Evolutionary conservation across 1,139 yeast species (phyloP).

Genomic region (Yamadazyma pseudoaaseri): DNA sequence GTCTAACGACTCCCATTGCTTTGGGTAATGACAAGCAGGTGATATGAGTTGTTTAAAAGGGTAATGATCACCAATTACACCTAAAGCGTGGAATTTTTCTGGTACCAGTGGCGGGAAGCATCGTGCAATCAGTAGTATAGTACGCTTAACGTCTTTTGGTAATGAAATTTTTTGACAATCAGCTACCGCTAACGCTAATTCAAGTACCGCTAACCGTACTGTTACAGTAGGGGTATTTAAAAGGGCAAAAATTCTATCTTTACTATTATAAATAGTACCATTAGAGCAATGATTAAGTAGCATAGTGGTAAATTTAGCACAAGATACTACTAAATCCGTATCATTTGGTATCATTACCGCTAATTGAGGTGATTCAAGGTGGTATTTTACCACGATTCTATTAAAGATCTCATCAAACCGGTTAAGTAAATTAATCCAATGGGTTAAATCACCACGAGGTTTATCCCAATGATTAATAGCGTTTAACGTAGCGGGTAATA

Average conservation of each 20-base stretch:
- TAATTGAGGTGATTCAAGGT: conserved; percentile 48
- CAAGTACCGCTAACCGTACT: conserved; percentile 61
- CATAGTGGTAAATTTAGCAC: conserved; percentile 61
- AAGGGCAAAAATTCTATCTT: conserved; percentile 60
- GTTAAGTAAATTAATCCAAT: conserved; percentile 77
- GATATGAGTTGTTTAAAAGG: conserved; percentile 54
- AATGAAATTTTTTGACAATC: conserved; percentile 48
- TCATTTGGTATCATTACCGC: conserved; percentile 47
- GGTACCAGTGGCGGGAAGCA: conserved; percentile 55
- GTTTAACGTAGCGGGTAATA: conserved; percentile 30
- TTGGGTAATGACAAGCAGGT: conserved; percentile 48
- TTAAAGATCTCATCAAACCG: conserved; percentile 71
- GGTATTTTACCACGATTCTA: conserved; percentile 51
- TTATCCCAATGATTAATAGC: conserved; percentile 53
- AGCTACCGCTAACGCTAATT: conserved; percentile 59
- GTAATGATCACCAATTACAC: conserved; percentile 46
- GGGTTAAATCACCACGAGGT: conserved; percentile 70
- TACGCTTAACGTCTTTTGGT: conserved; percentile 42
- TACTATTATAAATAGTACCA: conserved; percentile 65
- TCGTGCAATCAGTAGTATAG: conserved; percentile 52
- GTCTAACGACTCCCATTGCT: conserved; percentile 55
- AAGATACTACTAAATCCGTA: conserved; percentile 42
- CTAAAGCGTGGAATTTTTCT: conserved; percentile 8
- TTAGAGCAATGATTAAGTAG: conserved; percentile 71
- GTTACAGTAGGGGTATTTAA: conserved; percentile 60